Percentiles rank a stretch among this genome's conserved stretches.
Conservation (phyloP, 106 monocot genomes). For the Allium sativum region DNA sequence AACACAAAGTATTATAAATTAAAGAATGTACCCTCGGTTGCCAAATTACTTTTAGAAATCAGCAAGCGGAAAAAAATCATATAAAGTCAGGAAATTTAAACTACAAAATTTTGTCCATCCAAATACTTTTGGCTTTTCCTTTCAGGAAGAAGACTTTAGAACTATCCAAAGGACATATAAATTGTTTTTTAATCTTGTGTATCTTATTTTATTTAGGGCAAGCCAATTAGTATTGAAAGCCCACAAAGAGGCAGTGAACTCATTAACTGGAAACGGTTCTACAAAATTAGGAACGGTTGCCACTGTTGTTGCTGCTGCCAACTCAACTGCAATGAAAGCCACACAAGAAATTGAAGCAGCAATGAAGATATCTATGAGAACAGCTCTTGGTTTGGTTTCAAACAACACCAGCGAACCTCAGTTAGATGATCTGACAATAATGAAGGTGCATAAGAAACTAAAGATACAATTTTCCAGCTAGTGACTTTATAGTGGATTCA, state of each 20-base stretch:
- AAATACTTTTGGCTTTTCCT: no score
- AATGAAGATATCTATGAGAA: constrained; percentile 81
- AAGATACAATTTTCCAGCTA: constrained; percentile 3
- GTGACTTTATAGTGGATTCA: no score
- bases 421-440: constrained; percentile 69
- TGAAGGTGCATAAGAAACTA: constrained; percentile 54
- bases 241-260: constrained; percentile 97
- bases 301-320: constrained; percentile 87
- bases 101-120: no score
- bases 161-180: no score
- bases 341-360: constrained; percentile 90
- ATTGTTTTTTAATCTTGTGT: constrained; percentile 2
- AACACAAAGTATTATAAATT: no score
- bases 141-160: no score
- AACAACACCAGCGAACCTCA: constrained; percentile 40
- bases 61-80: no score
- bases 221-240: constrained; percentile 84
- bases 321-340: constrained; percentile 78
- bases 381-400: constrained; percentile 51
- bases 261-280: constrained; percentile 74
- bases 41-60: no score
- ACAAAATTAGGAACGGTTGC: constrained; percentile 84
- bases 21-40: no score
- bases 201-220: constrained; percentile 40
- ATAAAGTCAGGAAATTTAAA: no score